phyloP scores from a whole-genome alignment of 2,329 filamentous ascomycete genomes.

The Mycogone perniciosa region DNA sequence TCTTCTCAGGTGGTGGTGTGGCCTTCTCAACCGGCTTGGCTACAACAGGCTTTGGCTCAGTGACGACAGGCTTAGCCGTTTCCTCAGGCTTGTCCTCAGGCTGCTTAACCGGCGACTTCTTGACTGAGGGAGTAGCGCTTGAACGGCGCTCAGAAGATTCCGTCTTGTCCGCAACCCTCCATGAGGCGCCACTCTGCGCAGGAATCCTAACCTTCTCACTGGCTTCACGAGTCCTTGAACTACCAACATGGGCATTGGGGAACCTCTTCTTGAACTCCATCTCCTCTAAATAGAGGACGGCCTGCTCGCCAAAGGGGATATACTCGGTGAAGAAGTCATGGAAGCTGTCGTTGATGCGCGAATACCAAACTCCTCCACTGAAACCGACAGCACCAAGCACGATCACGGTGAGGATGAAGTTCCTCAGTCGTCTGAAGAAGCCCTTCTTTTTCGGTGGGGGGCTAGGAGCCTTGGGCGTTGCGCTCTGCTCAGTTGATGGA shows the following conservation, averaged over 20 bases:
- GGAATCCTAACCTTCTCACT: constrained; percentile 75
- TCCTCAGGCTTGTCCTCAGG: constrained; percentile 21
- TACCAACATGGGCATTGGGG: constrained; percentile 39
- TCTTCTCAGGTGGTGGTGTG: constrained; percentile 18
- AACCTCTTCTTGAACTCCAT: constrained; percentile 87
- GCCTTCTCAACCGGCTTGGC: constrained; percentile 21
- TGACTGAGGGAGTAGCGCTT: constrained; percentile 42
- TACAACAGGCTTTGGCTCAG: constrained; percentile 14
- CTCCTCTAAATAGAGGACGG: constrained; percentile 92
- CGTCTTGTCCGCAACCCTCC: constrained; percentile 62
- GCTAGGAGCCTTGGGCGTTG: constrained; percentile 19
- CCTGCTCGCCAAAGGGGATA: constrained; percentile 88
- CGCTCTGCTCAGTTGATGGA: constrained; percentile 4
- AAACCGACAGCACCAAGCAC: constrained; percentile 74
- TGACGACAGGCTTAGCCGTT: not conserved
- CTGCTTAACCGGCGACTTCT: constrained; percentile 18
- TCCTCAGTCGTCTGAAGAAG: constrained; percentile 65
- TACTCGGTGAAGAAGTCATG: constrained; percentile 99
- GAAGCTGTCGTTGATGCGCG: constrained; percentile 92
- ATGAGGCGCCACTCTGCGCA: constrained; percentile 77
- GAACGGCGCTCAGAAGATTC: constrained; percentile 54
- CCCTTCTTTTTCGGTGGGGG: constrained; percentile 51
- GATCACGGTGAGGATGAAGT: constrained; percentile 69
- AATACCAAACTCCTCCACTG: constrained; percentile 84
- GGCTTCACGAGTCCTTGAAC: constrained; percentile 45